These are phyloP conservation scores for Globisporangium splendens DNA, from an alignment of 352 stramenopile genomes.

Conservation along the genomic window DNA sequence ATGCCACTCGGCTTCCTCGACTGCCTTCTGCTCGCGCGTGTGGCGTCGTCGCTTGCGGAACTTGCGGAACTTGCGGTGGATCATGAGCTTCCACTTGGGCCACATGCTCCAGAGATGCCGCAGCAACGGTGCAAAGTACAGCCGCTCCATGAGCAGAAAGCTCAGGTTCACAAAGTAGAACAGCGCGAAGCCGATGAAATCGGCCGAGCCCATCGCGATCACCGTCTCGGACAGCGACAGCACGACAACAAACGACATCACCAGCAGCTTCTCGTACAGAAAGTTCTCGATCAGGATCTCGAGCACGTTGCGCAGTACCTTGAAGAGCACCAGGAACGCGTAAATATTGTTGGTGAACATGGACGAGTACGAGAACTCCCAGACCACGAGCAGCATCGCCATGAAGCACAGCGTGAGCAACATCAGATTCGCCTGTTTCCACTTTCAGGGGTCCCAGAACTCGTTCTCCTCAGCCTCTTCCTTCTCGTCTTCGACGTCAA, in stretches of 20 bases:
- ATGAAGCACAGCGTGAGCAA: slow-evolving; percentile 83
- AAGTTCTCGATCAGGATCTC: slow-evolving; percentile 84
- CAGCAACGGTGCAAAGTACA: slow-evolving; percentile 92
- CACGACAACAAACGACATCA: slow-evolving; percentile 87
- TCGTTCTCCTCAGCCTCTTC: slow-evolving; percentile 62
- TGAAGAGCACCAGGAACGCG: slow-evolving; percentile 88
- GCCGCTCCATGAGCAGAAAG: slow-evolving; percentile 90
- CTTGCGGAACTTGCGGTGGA: slow-evolving; percentile 75
- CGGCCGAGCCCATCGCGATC: slow-evolving; percentile 93
- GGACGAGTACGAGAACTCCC: slow-evolving; percentile 96
- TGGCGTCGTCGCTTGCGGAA: slow-evolving; percentile 68
- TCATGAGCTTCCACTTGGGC: slow-evolving; percentile 90
- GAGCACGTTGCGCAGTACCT: slow-evolving; percentile 79
- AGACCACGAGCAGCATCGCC: slow-evolving; percentile 88
- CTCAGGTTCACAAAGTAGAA: slow-evolving; percentile 93
- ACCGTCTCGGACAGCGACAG: slow-evolving; percentile 90
- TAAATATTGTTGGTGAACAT: slow-evolving; percentile 92
- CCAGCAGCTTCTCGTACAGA: slow-evolving; percentile 90
- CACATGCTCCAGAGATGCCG: slow-evolving; percentile 76
- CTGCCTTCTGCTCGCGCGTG: slow-evolving; percentile 90
- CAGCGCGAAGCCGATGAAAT: slow-evolving; percentile 95
- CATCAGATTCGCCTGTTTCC: slow-evolving; percentile 92
- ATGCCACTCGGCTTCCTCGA: slow-evolving; percentile 90
- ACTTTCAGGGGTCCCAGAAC: slow-evolving; percentile 77
- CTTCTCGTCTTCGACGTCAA: slow-evolving; percentile 50